Evolutionary conservation across 345 rosid species (phyloP).

Genomic region (Citrus sp.): DNA sequence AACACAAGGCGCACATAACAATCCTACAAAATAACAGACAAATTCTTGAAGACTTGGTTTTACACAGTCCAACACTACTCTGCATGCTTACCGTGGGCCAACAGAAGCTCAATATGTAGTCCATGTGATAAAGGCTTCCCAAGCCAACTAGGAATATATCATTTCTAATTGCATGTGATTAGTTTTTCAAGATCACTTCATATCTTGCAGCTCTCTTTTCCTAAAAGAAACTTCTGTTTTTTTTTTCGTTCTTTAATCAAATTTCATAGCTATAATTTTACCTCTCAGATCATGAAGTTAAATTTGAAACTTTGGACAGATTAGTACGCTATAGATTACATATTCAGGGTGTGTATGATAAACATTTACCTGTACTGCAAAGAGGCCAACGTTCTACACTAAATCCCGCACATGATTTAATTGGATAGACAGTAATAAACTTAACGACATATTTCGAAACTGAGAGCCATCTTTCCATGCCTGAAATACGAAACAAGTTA

Average conservation of each 20-base stretch:
- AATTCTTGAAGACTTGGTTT: background rate
- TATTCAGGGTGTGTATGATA: slow-evolving; percentile 3
- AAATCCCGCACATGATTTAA: slow-evolving; percentile 94
- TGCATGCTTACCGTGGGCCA: background rate
- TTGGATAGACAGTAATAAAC: slow-evolving; percentile 74
- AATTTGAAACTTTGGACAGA: background rate
- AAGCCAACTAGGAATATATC: background rate
- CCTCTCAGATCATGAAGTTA: background rate
- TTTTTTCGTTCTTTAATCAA: background rate
- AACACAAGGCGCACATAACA: background rate
- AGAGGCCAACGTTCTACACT: slow-evolving; percentile 77
- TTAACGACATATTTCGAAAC: slow-evolving; percentile 39
- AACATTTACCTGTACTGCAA: slow-evolving; percentile 64
- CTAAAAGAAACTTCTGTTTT: background rate
- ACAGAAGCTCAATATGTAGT: background rate
- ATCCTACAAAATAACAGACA: background rate
- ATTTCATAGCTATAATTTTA: background rate
- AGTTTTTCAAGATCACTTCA: background rate
- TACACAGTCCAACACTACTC: too few species aligned
- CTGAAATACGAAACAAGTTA: slow-evolving; percentile 39
- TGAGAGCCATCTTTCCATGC: slow-evolving; percentile 29
- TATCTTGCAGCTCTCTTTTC: background rate
- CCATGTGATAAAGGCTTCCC: too few species aligned
- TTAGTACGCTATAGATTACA: background rate
- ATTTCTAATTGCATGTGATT: background rate